phyloP scores from a whole-genome alignment of 768 basidiomycete genomes.

The Panaeolus cyanescens region DNA sequence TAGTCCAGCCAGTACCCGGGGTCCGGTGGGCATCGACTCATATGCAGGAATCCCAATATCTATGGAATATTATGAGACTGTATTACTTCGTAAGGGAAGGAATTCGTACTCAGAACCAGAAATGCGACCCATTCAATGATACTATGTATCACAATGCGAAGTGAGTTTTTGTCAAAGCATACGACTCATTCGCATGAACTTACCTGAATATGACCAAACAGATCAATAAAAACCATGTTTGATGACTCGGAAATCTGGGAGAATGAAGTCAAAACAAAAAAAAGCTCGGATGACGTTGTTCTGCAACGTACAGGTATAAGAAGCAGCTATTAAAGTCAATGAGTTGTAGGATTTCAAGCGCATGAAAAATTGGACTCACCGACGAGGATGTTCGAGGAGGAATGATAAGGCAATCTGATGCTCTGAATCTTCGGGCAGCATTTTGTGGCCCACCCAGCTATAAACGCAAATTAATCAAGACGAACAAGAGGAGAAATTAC shows the following conservation, averaged over 20 bases:
- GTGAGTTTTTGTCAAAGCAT: background rate
- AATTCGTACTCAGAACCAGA: slow-evolving; percentile 51
- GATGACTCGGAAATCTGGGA: slow-evolving; percentile 67
- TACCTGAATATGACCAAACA: slow-evolving; percentile 60
- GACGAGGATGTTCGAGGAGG: slow-evolving; percentile 76
- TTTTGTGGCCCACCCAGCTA: slow-evolving; percentile 67
- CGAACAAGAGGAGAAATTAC: background rate
- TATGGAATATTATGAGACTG: slow-evolving; percentile 13
- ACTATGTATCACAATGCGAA: slow-evolving; percentile 30
- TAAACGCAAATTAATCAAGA: background rate
- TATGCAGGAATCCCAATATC: slow-evolving; percentile 43
- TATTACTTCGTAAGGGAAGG: slow-evolving; percentile 9
- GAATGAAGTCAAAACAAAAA: background rate
- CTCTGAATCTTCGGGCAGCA: slow-evolving; percentile 44
- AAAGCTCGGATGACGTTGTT: background rate
- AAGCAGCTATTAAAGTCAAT: slow-evolving; percentile 46
- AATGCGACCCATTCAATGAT: slow-evolving; percentile 72
- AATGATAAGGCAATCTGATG: slow-evolving; percentile 62
- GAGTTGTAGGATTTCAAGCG: background rate
- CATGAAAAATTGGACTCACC: slow-evolving; percentile 33
- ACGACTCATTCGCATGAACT: slow-evolving; percentile 9
- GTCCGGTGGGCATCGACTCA: slow-evolving; percentile 36
- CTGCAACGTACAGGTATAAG: slow-evolving; percentile 50
- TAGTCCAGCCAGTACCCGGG: slow-evolving; percentile 44
- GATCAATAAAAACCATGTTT: slow-evolving; percentile 72